phyloP scores from a whole-genome alignment of 2,329 filamentous ascomycete species.

The Colletotrichum sp. region DNA sequence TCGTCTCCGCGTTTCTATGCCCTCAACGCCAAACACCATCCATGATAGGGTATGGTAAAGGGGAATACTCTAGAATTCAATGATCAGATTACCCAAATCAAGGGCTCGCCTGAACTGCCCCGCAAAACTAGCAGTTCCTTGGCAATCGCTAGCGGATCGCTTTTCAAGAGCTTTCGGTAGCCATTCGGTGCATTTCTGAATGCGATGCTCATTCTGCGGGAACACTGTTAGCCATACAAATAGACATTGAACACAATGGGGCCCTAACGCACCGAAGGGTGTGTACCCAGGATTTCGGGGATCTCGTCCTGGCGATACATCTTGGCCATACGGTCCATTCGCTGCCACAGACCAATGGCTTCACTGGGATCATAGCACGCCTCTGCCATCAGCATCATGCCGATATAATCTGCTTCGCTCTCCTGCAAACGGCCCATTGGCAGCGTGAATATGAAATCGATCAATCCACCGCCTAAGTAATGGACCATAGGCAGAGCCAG shows the following conservation, averaged over 20 bases:
- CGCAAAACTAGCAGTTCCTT: constrained; percentile 56
- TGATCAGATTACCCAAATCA: constrained; percentile 37
- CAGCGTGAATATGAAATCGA: constrained; percentile 68
- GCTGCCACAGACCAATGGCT: constrained; percentile 70
- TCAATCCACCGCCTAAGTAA: constrained; percentile 49
- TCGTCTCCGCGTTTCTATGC: background rate
- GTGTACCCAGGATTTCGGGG: constrained; percentile 78
- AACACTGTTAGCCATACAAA: background rate
- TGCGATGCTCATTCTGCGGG: constrained; percentile 61
- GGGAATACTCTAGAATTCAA: constrained; percentile 25
- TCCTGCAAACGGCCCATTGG: constrained; percentile 77
- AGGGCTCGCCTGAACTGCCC: constrained; percentile 56
- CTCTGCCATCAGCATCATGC: constrained; percentile 82
- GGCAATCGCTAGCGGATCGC: constrained; percentile 58
- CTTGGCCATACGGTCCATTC: constrained; percentile 62
- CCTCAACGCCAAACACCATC: background rate
- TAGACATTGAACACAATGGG: background rate
- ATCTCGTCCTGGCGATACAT: constrained; percentile 47
- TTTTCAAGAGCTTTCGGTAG: constrained; percentile 62
- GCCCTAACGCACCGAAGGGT: constrained; percentile 64
- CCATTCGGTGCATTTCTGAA: constrained; percentile 70
- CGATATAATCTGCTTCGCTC: constrained; percentile 81
- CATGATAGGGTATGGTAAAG: background rate
- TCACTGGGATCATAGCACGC: constrained; percentile 76
- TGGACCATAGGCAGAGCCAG: constrained; percentile 47